Evolutionary conservation across 345 rosid species (phyloP).

Genomic region (Eucalyptus sp.): DNA sequence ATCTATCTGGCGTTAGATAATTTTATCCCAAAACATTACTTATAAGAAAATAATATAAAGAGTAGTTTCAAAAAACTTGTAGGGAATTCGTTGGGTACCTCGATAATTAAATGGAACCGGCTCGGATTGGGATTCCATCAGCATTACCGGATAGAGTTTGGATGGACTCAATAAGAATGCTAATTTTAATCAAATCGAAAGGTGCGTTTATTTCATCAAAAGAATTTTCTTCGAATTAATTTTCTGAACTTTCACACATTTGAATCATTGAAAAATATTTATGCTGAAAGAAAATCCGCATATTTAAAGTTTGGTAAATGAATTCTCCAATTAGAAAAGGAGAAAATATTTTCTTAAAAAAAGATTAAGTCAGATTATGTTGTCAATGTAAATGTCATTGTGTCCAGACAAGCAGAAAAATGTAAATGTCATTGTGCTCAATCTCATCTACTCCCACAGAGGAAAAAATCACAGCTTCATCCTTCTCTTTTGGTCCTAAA

Average conservation of each 20-base stretch:
- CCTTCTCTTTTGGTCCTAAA: background rate
- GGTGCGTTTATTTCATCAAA: background rate
- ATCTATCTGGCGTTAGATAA: background rate
- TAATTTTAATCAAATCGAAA: background rate
- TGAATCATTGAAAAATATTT: rapidly evolving
- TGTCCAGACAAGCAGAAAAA: rapidly evolving
- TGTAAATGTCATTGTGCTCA: background rate
- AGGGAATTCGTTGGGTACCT: rapidly evolving
- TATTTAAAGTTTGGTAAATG: background rate
- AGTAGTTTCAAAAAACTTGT: background rate
- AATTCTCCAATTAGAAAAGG: background rate
- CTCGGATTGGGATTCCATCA: background rate
- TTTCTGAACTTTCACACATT: background rate
- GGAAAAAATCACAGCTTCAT: background rate
- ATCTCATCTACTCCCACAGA: background rate
- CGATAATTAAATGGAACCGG: background rate
- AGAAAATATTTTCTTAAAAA: background rate
- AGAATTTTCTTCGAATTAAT: rapidly evolving
- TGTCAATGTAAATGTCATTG: background rate
- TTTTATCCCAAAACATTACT: background rate
- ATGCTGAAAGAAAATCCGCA: rapidly evolving
- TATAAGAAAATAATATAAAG: background rate
- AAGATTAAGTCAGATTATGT: background rate
- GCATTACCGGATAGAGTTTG: background rate
- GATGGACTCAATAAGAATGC: background rate